Evolutionary conservation across 192 early-diverging fungal species (phyloP), one percentile per base, ranked within the genome.

Genomic region (Linnemannia exigua): DNA sequence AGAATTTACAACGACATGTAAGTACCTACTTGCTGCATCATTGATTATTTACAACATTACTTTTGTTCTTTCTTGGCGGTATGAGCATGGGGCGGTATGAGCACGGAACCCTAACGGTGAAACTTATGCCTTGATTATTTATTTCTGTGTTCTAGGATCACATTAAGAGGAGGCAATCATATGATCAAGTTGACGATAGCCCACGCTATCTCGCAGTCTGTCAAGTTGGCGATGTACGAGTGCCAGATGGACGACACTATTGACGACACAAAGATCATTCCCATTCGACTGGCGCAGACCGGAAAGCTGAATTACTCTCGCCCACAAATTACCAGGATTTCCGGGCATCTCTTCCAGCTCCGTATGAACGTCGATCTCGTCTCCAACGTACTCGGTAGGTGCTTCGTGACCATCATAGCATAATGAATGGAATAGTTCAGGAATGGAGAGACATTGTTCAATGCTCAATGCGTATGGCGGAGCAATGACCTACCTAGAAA

Each of bases 361-460:
- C 85, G 95, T 47, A 96, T 96, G 90, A 93, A 96, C 78, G 95
- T 96, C 36, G 95, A 96, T 84, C 79, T 96, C 54, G 93, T 96
- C 2, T 95, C 94, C 1, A 96, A 96, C 87, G 94, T 96, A 7
- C 87, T 96, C 41, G 95, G 94, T 94, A 91, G 52, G 85, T 51
- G 16, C 31, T 33, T 33, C 16, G 50, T 63, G 37, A 63, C 19
- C 33, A 33, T n/a, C n/a, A n/a, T n/a, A n/a, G n/a, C n/a, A n/a
- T n/a, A n/a, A n/a, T n/a, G n/a, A n/a, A n/a, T n/a, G n/a, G n/a
- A n/a, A n/a, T n/a, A n/a, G n/a, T n/a, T n/a, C n/a, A n/a, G n/a
- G n/a, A n/a, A n/a, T n/a, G n/a, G n/a, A n/a, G n/a, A n/a, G n/a
- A n/a, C n/a, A n/a, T n/a, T n/a, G n/a, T n/a, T n/a, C n/a, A n/a